These are phyloP conservation scores for Chlamydomonas eustigma DNA, from an alignment of 139 green algal species.

Conservation along the genomic window DNA sequence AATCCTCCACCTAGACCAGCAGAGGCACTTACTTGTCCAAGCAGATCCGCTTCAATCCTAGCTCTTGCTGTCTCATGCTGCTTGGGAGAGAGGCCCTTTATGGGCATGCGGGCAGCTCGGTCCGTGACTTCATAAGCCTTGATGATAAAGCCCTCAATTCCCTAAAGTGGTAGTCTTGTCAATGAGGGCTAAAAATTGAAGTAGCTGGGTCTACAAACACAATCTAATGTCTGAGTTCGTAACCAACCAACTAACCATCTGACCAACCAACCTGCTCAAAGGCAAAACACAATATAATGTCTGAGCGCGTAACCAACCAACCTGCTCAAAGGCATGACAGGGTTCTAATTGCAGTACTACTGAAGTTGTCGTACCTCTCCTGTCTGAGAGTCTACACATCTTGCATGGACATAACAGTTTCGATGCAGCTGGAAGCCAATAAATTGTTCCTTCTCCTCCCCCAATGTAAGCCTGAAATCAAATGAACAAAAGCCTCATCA, in stretches of 20 bases:
- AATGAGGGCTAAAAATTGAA: neutral
- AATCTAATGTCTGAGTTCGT: too few relatives aligned
- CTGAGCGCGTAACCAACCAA: too few relatives aligned
- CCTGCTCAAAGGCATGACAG: too few relatives aligned
- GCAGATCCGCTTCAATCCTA: too few relatives aligned
- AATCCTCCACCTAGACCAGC: too few relatives aligned
- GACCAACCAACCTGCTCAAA: too few relatives aligned
- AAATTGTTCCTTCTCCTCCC: slow-evolving; percentile 28
- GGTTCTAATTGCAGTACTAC: too few relatives aligned
- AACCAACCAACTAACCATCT: too few relatives aligned
- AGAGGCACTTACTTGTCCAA: too few relatives aligned
- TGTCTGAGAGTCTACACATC: slow-evolving; percentile 13
- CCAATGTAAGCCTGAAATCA: neutral
- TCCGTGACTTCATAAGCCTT: slow-evolving; percentile 35
- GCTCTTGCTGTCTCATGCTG: neutral
- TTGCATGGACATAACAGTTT: slow-evolving; percentile 20
- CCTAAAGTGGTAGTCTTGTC: neutral
- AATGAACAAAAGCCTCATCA: slow-evolving; percentile 8
- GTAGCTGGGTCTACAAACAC: too few relatives aligned
- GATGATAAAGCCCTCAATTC: slow-evolving; percentile 26
- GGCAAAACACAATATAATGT: too few relatives aligned
- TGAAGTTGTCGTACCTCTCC: slow-evolving; percentile 8
- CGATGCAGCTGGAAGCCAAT: slow-evolving; percentile 35
- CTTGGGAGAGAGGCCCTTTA: neutral
- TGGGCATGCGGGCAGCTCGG: neutral